phyloP scores from a whole-genome alignment of 1,139 yeast genomes.

The Scheffersomyces cryptocercus region DNA sequence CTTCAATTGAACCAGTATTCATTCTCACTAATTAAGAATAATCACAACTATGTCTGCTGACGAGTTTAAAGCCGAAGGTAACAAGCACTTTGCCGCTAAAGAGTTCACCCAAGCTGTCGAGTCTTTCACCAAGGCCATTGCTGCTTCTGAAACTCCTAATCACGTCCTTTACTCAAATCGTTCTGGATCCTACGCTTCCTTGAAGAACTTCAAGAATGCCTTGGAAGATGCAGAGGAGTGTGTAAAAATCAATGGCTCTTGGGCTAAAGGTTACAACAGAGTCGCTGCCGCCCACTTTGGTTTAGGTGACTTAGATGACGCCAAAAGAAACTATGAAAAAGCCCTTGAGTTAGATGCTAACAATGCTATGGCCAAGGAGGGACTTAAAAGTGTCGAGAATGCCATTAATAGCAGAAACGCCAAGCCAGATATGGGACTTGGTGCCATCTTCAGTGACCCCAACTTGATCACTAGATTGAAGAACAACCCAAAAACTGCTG shows the following conservation, averaged over 20 bases:
- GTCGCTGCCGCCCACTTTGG: slow-evolving; percentile 94
- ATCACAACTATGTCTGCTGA: slow-evolving; percentile 51
- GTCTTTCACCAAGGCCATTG: slow-evolving; percentile 82
- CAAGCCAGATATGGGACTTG: slow-evolving; percentile 74
- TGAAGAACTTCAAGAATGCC: slow-evolving; percentile 72
- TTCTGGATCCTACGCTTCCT: slow-evolving; percentile 88
- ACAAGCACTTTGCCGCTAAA: slow-evolving; percentile 87
- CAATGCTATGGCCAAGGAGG: slow-evolving; percentile 87
- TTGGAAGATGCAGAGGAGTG: slow-evolving; percentile 82
- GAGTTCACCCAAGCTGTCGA: slow-evolving; percentile 81
- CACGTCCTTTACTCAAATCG: slow-evolving; percentile 92
- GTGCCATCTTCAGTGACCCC: slow-evolving; percentile 80
- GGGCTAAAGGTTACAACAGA: slow-evolving; percentile 96
- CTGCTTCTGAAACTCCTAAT: slow-evolving; percentile 75
- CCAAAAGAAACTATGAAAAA: slow-evolving; percentile 69
- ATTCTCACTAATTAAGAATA: too few relatives aligned
- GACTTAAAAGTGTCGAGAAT: slow-evolving; percentile 67
- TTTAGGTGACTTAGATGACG: slow-evolving; percentile 70
- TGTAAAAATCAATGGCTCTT: slow-evolving; percentile 71
- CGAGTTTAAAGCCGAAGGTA: slow-evolving; percentile 80
- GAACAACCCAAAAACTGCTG: slow-evolving; percentile 84
- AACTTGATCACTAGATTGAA: slow-evolving; percentile 71
- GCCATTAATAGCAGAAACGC: slow-evolving; percentile 47
- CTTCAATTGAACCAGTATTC: too few relatives aligned
- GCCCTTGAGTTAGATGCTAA: slow-evolving; percentile 80